Evolutionary conservation across 148 eudicot genomes (phyloP), one percentile per base, ranked within the genome.

Genomic region (Dianthus caryophyllus): DNA sequence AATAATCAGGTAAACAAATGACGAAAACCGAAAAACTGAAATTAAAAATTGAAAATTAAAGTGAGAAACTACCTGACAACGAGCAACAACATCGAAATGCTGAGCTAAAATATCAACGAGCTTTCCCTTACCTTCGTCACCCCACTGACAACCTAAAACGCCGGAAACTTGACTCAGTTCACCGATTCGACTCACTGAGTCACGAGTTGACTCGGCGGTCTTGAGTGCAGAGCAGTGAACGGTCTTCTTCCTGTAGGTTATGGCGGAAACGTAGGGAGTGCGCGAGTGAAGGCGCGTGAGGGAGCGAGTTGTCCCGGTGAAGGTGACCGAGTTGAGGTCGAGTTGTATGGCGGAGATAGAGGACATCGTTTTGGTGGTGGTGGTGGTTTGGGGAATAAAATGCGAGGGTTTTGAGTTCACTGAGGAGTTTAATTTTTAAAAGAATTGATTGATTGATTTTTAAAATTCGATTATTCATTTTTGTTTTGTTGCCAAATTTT

Each of bases 71-170:
- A 89, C 98, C 90, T 94, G 98, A 77, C 98, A 94, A 50, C 98
- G 95, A 46, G 98, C 98, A 43, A 94, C 97, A 27, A 94, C 74
- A 56, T 94, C 96, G 51, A 90, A 94, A 49, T 90, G 92, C 60
- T 79, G 64, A 16, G 91, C 97, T 64, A 88, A 54, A 41, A 94
- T 83, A 76, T 94, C 98, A 22, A 94, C 96, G 29, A 94, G 96
- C 62, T 90, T 94, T 6, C 97, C 97, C 61, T 94, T 94, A 18
- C 98, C 97, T 64, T 90, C 97, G 61, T 94, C 97, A 9, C 97
- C 97, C 98, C 96, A 94, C 68, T 94, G 98, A 59, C 85, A 82
- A 4, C 97, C 97, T 54, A 91, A 74, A 50, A 91, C 97, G 25
- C 97, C 97, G 3, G 97, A 88, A 1, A 91, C 97, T 71, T 88